Conservation (phyloP, 2,329 filamentous ascomycete species). For the Ophiostoma novo-ulmi region DNA sequence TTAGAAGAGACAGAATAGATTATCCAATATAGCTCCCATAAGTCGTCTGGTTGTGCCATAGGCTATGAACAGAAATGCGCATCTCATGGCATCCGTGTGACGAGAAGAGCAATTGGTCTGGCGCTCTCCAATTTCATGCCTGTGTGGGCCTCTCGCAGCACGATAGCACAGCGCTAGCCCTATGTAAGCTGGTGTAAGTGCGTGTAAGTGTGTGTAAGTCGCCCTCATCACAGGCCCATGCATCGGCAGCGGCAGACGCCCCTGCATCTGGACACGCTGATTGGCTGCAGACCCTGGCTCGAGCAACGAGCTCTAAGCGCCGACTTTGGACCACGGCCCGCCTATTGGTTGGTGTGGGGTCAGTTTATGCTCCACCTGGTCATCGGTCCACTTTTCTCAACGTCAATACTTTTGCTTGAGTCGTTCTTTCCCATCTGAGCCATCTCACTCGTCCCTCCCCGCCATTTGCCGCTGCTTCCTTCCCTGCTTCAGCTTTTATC, state of each 20-base stretch:
- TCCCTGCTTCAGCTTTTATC: neutral
- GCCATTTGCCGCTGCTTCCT: neutral
- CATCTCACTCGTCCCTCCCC: neutral
- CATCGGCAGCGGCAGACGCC: slow-evolving; percentile 30
- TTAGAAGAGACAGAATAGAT: neutral
- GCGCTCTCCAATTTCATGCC: neutral
- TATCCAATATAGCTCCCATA: neutral
- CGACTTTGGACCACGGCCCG: neutral
- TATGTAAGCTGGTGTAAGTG: neutral
- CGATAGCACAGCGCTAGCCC: neutral
- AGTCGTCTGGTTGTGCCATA: too few relatives aligned
- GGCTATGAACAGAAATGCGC: neutral
- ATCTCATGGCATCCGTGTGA: neutral
- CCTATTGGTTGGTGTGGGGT: slow-evolving; percentile 20
- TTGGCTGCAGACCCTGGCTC: slow-evolving; percentile 39
- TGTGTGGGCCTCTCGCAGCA: neutral
- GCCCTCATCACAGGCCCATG: slow-evolving; percentile 20
- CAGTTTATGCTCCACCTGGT: neutral
- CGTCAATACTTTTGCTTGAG: slow-evolving; percentile 1
- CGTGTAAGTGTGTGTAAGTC: slow-evolving; percentile 3
- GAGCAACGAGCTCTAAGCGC: slow-evolving; percentile 33
- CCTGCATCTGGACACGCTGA: slow-evolving; percentile 33
- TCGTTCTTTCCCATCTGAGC: neutral
- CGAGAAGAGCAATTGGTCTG: neutral
- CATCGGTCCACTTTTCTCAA: neutral